Evolutionary conservation across 148 eudicot genomes (phyloP), one percentile per base, ranked within the genome.

Genomic region (Rhododendron griersonianum): DNA sequence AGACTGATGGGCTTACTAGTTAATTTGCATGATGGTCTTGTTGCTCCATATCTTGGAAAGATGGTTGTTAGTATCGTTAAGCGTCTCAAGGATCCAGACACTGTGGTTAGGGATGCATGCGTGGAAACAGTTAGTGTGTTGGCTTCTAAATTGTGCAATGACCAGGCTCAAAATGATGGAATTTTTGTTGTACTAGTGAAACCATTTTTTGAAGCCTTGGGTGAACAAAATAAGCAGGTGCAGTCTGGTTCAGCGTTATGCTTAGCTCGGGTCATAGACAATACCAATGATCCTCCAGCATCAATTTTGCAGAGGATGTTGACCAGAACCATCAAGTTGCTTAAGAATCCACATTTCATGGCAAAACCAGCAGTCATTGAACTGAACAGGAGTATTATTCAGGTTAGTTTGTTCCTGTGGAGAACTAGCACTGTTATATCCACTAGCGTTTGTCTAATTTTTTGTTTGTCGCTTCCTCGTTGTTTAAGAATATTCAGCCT

Each of bases 331-430:
- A 91, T 90, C 80, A 94, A 93, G 91, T 88, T 94, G 90, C 94
- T 94, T 48, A 96, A 94, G 90, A 96, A 90, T 90, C 88, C 98
- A 53, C 94, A 96, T 89, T 93, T 93, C 85, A 92, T 91, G 94
- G 98, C 98, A 57, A 96, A 96, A 87, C 96, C 98, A 73, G 95
- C 98, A 21, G 91, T 96, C 67, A 92, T 96, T 83, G 98, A 94
- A 86, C 80, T 96, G 86, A 92, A 92, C 87, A 92, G 92, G 87
- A 96, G 98, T 85, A 93, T 96, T 57, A 91, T 94, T 87, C 95
- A 91, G 98, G 98, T 94, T 14, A 74, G 90, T 87, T 78, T 84
- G 47, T 73, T 80, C 51, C 85, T 21, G 47, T 45, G 83, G 39
- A 13, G n/a, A 45, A 50, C 51, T 47, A 25, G 39, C 33, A 16